Percentiles rank a stretch among this genome's conserved stretches.
Conservation (phyloP, 768 basidiomycete genomes). For the Auricularia sp. region DNA sequence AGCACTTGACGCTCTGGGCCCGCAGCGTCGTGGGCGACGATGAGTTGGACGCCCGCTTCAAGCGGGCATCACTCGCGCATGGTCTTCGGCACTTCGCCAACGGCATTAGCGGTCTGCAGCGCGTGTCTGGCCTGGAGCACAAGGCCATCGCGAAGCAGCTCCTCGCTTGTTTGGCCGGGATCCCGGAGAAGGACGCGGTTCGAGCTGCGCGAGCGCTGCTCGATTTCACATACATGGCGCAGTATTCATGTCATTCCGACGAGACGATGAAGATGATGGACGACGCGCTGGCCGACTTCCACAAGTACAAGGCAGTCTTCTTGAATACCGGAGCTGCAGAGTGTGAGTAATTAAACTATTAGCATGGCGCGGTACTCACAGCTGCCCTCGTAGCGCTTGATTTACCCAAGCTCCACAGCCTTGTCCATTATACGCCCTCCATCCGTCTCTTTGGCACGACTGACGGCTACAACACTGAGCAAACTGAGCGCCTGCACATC, state of each 20-base stretch:
- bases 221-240: constrained; percentile 21
- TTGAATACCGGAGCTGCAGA: not conserved
- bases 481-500: constrained; percentile 29
- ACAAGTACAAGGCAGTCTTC: constrained; percentile 12
- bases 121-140: constrained; percentile 9
- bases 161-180: not conserved
- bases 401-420: constrained; percentile 33
- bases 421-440: constrained; percentile 23
- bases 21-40: not conserved
- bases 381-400: constrained; percentile 20
- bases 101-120: constrained; percentile 8
- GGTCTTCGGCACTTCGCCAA: constrained; percentile 9
- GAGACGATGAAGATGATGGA: constrained; percentile 14
- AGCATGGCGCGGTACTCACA: not conserved
- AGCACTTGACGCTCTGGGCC: constrained; percentile 9
- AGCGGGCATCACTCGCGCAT: constrained; percentile 6
- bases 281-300: constrained; percentile 24
- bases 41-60: constrained; percentile 7
- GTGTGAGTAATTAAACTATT: constrained; percentile 10
- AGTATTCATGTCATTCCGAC: constrained; percentile 9
- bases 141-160: constrained; percentile 7
- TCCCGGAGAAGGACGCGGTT: not conserved
- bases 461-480: constrained; percentile 33
- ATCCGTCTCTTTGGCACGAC: constrained; percentile 27
- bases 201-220: constrained; percentile 10